Percentiles rank a stretch among this genome's conserved stretches.
phyloP scores from a whole-genome alignment of 2,329 filamentous ascomycete species.

The Penicillium sclerotigenum region DNA sequence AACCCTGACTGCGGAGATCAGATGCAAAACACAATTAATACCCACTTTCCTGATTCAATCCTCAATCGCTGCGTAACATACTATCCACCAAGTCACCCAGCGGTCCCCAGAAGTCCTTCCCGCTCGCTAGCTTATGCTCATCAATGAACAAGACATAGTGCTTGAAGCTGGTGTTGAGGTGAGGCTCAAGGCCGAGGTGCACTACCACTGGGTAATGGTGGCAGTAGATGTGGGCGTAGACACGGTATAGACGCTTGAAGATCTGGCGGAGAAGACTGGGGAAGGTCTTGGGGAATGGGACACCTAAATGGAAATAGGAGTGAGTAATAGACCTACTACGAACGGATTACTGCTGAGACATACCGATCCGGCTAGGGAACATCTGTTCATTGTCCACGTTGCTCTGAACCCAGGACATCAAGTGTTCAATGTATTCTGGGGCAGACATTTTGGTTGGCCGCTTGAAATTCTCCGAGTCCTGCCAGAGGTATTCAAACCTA shows the following conservation, averaged over 20 bases:
- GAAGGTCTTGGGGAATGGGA: constrained; percentile 93
- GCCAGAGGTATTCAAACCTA: constrained; percentile 98
- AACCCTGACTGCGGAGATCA: constrained; percentile 1
- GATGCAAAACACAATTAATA: constrained; percentile 8
- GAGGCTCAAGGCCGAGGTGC: constrained; percentile 90
- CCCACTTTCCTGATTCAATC: not conserved
- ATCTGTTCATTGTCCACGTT: constrained; percentile 94
- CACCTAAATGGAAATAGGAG: constrained; percentile 53
- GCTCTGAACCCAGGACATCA: constrained; percentile 94
- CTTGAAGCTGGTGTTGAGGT: constrained; percentile 99
- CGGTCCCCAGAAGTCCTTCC: constrained; percentile 96
- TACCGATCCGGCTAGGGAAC: constrained; percentile 89
- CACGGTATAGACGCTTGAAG: constrained; percentile 97
- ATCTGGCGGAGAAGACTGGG: constrained; percentile 85
- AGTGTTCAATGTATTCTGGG: constrained; percentile 93
- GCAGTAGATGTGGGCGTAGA: constrained; percentile 99
- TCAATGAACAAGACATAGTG: constrained; percentile 99
- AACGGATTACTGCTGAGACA: constrained; percentile 13
- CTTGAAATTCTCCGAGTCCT: constrained; percentile 91
- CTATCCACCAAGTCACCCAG: constrained; percentile 94
- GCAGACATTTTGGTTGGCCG: constrained; percentile 97
- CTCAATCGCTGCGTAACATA: constrained; percentile 88
- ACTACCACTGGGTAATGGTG: constrained; percentile 98
- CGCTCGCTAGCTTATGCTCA: constrained; percentile 86
- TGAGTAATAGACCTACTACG: not conserved